Evolutionary conservation across 225 moss, liverwort and hornwort species (phyloP), one percentile per base, ranked within the genome.

Genomic region (Polytrichum formosum): DNA sequence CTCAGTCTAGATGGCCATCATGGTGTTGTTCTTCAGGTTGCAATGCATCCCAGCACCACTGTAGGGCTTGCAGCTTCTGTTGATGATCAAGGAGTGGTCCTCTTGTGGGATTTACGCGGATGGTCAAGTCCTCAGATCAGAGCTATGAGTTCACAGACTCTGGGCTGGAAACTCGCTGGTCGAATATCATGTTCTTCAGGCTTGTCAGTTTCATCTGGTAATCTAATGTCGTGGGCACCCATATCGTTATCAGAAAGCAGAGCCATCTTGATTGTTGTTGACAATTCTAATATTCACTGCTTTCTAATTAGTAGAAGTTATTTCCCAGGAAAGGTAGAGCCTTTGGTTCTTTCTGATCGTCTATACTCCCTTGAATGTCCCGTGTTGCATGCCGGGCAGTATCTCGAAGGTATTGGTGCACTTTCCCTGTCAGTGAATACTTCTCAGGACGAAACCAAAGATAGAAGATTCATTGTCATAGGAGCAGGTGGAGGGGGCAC

Each of bases 171-270:
- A 80, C 59, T 90, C 67, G 84, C 80, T 70, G 97, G 92, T 78
- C 82, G 82, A 63, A 54, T 98, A 65, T 75, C 79, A 67, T 72
- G 85, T 59, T 70, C 20, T 30, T 81, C 22, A 69, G 69, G 76
- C 58, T 81, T 56, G 65, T 67, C 75, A 62, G 58, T 20, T 76
- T 88, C 76, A 73, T 75, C 75, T 65, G 83, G 55, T 79, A 74
- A 79, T 74, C 75, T 73, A 29, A 89, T 94, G 85, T 86, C 91
- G 28, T 98, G 97, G 97, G 97, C 90, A 53, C 97, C 97, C 70
- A 72, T 84, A 25, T 80, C 81, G 28, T 72, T 94, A 70, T 71
- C 83, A 59, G 81, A 64, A 64, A 82, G 87, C 33, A 92, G 87
- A 80, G 73, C 88, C 59, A 72, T 94, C 35, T 86, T 98, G 60